phyloP scores from a whole-genome alignment of 2,329 filamentous ascomycete species.

The Trichoderma harzianum region DNA sequence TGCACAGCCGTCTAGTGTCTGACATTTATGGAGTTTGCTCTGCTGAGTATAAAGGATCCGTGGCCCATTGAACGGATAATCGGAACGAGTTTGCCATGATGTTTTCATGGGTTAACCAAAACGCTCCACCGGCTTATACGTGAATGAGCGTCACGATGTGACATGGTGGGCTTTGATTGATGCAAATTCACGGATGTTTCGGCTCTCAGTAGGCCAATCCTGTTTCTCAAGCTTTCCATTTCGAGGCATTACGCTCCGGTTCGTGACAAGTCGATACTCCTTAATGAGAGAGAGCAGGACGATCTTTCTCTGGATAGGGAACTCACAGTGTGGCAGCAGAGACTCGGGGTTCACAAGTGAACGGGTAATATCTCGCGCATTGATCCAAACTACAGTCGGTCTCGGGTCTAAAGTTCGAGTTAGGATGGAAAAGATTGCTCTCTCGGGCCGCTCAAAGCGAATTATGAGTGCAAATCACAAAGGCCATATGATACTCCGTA shows the following conservation, averaged over 20 bases:
- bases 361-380: not conserved
- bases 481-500: not conserved
- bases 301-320: not conserved
- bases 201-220: constrained; percentile 4
- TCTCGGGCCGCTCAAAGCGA: not conserved
- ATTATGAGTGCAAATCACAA: not conserved
- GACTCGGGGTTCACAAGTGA: not conserved
- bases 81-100: constrained; percentile 6
- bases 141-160: constrained; percentile 10
- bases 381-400: not conserved
- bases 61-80: constrained; percentile 14
- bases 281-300: not conserved
- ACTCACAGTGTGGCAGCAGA: not conserved
- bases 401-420: too few species aligned
- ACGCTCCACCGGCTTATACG: not conserved
- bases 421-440: not conserved
- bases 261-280: not conserved
- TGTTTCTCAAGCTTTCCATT: not conserved
- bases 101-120: not conserved
- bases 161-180: not conserved
- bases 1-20: not conserved
- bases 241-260: not conserved
- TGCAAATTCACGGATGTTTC: constrained; percentile 6
- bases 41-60: not conserved
- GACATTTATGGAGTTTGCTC: not conserved